phyloP scores from a whole-genome alignment of 2,329 filamentous ascomycete genomes.

The Scedosporium boydii region DNA sequence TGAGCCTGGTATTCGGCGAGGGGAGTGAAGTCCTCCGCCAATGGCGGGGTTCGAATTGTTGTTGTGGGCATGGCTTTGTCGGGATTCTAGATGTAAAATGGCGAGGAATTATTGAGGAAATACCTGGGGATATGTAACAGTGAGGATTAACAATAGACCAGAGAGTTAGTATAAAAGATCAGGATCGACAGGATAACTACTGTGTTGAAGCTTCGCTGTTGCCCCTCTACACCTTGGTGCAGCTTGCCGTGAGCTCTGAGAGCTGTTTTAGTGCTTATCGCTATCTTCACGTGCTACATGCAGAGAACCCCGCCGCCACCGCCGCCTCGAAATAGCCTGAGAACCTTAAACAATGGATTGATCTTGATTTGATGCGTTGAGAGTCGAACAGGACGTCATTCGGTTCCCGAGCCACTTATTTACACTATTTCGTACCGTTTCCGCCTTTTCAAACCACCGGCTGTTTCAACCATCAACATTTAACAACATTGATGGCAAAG shows the following conservation, averaged over 20 bases:
- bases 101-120: constrained; percentile 4
- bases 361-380: too few species aligned
- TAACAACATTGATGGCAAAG: too few species aligned
- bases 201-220: neutral
- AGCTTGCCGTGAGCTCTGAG: too few species aligned
- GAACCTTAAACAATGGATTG: neutral
- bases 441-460: too few species aligned
- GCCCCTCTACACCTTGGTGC: neutral
- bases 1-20: constrained; percentile 61
- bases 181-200: neutral
- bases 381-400: neutral
- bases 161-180: neutral
- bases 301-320: neutral
- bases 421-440: too few species aligned
- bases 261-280: constrained; percentile 8
- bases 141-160: neutral
- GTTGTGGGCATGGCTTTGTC: neutral
- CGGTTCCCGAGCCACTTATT: too few species aligned
- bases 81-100: constrained; percentile 1
- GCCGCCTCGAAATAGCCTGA: neutral
- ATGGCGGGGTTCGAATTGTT: constrained; percentile 33
- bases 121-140: neutral
- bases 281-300: constrained; percentile 12
- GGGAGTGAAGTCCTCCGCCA: constrained; percentile 49
- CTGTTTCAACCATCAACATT: too few species aligned